Evolutionary conservation across 768 basidiomycete genomes (phyloP), one percentile per base, ranked within the genome.

Genomic region (Suillus bovinus): DNA sequence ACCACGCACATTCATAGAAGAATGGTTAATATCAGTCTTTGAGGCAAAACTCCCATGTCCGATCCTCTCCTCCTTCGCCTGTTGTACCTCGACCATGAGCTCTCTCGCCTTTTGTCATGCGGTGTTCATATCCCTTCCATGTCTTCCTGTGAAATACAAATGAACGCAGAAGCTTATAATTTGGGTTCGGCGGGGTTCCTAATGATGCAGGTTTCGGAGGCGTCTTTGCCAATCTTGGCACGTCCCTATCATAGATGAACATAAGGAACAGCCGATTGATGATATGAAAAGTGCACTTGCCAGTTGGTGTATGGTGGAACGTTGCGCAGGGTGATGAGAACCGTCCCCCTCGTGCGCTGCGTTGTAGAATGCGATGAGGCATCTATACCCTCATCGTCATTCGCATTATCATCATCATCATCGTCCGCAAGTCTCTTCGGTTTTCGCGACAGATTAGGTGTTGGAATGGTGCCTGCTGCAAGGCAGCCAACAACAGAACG

Each of bases 101-200:
- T 72, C 84, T 81, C 78, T 84, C 93, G 6, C 96, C 96, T 70
- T 94, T 90, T 4, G 96, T 97, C 87, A 96, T 90, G n/a, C 93
- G 80, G 72, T 99, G 96, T 67, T 89, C 89, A 68, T 98, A 99
- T 1, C 93, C 94, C 54, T 83, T 84, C 86, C 94, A 99, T 0
- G 78, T 65, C 11, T 73, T 72, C 46, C 91, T 80, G 46, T 86
- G 78, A 71, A 99, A 98, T 20, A 73, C 79, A 73, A 96, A 98
- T 0, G 94, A 96, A 33, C 92, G 84, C 20, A 94, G 72, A 13
- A 90, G 80, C 2, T 74, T 81, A 71, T 90, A 99, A 5, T 74
- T 77, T 6, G 92, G 90, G 70, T 89, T 90, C n/a, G 78, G 75
- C 3, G 77, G 75, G 42, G 79, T 77, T 49, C 79, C 82, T 3